These are phyloP conservation scores for Aspergillus floridensis DNA, from an alignment of 2,329 filamentous ascomycete species.

Conservation along the genomic window DNA sequence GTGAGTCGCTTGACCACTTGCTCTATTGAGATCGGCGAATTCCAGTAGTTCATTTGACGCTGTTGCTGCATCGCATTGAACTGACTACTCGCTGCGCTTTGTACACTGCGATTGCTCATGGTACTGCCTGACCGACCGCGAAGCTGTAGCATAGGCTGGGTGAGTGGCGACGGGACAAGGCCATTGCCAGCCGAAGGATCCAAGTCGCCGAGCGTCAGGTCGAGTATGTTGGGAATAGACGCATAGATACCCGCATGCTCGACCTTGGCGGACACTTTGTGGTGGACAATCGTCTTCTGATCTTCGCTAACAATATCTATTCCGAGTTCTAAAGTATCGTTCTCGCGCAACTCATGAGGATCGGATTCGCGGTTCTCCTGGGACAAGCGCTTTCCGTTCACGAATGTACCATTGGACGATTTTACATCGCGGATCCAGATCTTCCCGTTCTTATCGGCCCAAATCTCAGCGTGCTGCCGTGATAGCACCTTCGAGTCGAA, in stretches of 20 bases:
- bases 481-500: constrained; percentile 98
- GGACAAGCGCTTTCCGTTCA: constrained; percentile 86
- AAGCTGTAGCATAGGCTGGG: constrained; percentile 63
- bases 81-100: constrained; percentile 57
- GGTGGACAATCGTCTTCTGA: constrained; percentile 96
- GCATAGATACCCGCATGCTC: constrained; percentile 87
- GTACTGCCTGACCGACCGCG: constrained; percentile 69
- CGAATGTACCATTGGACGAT: constrained; percentile 97
- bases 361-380: constrained; percentile 95
- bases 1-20: constrained; percentile 86
- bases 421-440: constrained; percentile 97
- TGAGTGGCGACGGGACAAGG: constrained; percentile 67
- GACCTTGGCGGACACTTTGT: constrained; percentile 95
- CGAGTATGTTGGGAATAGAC: constrained; percentile 68
- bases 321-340: constrained; percentile 88
- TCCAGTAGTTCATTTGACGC: constrained; percentile 75
- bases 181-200: constrained; percentile 72
- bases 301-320: constrained; percentile 99
- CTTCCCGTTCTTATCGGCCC: constrained; percentile 79
- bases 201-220: constrained; percentile 89
- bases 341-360: constrained; percentile 85
- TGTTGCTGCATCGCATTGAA: constrained; percentile 65
- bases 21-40: constrained; percentile 87
- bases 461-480: constrained; percentile 92
- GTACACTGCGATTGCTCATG: constrained; percentile 57